Evolutionary conservation across 148 eudicot genomes (phyloP), one percentile per base, ranked within the genome.

Genomic region (Talinum fruticosum): DNA sequence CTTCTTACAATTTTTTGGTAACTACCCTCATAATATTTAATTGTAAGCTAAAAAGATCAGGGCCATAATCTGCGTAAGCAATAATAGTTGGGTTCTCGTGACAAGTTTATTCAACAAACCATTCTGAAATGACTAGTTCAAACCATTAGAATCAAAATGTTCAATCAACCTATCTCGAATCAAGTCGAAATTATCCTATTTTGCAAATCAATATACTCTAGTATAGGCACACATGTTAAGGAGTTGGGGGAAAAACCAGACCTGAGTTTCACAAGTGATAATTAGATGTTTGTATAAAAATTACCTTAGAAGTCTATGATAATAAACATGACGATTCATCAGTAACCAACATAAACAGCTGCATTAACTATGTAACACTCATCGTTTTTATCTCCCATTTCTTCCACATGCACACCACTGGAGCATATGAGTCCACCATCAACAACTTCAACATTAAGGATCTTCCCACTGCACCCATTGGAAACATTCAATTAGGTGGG

Each of bases 391-490:
- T 96, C 97, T 77, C 99, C 99, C 97, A 96, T 93, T 84, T 96
- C 99, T 86, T 96, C 97, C 41, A 96, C 97, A 75, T 77, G 94
- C 65, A 96, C 97, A 72, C 99, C 99, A 41, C 99, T 96, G 10
- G 99, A 96, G 91, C 99, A 96, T 84, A 96, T 88, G 53, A 96
- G 88, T 69, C 97, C 97, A 38, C 98, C 97, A 79, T 96, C 94
- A 61, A 90, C 99, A 65, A 96, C 94, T 82, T 96, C 97, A 79
- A 93, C 87, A 65, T 91, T 81, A 51, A 81, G 80, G 47, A 96
- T 96, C 65, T 86, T 86, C 69, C 99, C 97, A 77, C 97, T 94
- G 87, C 86, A 80, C 10, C 61, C 6, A 30, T 36, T 75, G 35
- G 76, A 68, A 36, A 66, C 33, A 21, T 28, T 72, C 13, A 35